Evolutionary conservation across 768 basidiomycete genomes (phyloP), one percentile per base, ranked within the genome.

Genomic region (Artomyces pyxidatus): DNA sequence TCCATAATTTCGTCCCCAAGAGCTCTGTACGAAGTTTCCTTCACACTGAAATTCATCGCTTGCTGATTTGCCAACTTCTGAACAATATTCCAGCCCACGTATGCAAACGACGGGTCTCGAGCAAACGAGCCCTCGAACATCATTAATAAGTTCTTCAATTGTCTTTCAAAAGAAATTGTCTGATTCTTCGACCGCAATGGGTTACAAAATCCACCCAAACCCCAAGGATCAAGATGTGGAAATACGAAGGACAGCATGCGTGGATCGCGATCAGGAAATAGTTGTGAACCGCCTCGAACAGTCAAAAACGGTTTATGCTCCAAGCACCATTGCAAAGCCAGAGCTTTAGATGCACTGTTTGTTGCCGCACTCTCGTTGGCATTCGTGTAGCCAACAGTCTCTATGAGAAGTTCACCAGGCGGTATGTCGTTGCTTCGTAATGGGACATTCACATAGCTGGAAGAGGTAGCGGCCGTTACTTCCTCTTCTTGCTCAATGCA

Each of bases 211-310:
- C 72, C 72, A 2, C 73, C 71, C 21, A 67, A 51, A 0, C 74
- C 70, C 57, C 66, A 74, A 0, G 72, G 72, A 58, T 66, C 74
- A 1, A 76, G 46, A 0, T 69, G 68, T 3, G 72, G 71, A 57
- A 68, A 73, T 12, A 71, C 64, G 50, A 58, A 61, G 1, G 71
- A 70, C 41, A 75, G 68, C 16, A 74, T 35, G 7, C 35, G 5
- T 1, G 64, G 64, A 52, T 73, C 69, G 27, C 50, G 50, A n/a
- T 35, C 32, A 35, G 32, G 10, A n/a, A 35, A 35, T 35, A 35
- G n/a, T 10, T 27, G 14, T 17, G 21, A 2, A 16, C 42, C 42
- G 21, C 19, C 23, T 8, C 22, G 2, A 8, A 27, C 11, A 23
- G 11, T 19, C n/a, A 42, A 7, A 10, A 42, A 4, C 10, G 42